phyloP scores from a whole-genome alignment of 495 filamentous ascomycete species.

The Massariosphaeria phaeospora region DNA sequence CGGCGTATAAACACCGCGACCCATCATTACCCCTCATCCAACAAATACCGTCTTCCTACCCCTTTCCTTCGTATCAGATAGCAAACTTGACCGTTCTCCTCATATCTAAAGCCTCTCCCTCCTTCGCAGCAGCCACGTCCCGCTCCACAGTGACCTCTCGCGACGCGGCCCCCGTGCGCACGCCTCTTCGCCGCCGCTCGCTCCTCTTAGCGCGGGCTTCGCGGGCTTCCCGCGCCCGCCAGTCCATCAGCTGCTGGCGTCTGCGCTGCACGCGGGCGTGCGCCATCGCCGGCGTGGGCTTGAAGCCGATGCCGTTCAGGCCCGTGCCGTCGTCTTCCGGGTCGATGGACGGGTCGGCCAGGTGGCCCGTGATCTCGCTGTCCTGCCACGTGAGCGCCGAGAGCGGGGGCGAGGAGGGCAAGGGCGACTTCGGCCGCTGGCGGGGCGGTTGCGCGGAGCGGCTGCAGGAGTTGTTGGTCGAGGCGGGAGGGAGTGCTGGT shows the following conservation, averaged over 20 bases:
- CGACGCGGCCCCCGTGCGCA: constrained; percentile 7
- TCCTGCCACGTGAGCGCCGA: constrained; percentile 71
- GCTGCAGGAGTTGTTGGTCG: constrained; percentile 1
- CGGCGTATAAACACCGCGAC: not conserved
- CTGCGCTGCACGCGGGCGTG: constrained; percentile 69
- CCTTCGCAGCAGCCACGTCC: not conserved
- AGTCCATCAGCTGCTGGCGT: constrained; percentile 77
- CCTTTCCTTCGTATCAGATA: not conserved
- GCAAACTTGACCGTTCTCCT: constrained; percentile 21
- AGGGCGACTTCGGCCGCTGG: constrained; percentile 26
- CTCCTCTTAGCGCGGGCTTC: constrained; percentile 75
- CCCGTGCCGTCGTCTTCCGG: constrained; percentile 46
- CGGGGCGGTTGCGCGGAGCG: not conserved
- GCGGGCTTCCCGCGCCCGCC: constrained; percentile 71
- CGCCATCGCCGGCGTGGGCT: constrained; percentile 77
- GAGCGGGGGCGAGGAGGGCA: constrained; percentile 27
- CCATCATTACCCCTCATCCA: not conserved
- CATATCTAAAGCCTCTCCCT: not conserved
- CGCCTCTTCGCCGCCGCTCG: constrained; percentile 45
- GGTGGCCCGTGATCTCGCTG: constrained; percentile 76
- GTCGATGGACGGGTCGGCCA: constrained; percentile 26
- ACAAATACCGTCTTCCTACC: not conserved
- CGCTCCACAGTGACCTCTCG: constrained; percentile 19
- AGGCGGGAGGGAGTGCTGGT: not conserved
- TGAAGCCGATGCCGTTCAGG: constrained; percentile 79